A percentile compares a stretch with the other conserved stretches of the same genome.
Evolutionary conservation across 768 basidiomycete species (phyloP).

Genomic region (Termitomyces sp.): DNA sequence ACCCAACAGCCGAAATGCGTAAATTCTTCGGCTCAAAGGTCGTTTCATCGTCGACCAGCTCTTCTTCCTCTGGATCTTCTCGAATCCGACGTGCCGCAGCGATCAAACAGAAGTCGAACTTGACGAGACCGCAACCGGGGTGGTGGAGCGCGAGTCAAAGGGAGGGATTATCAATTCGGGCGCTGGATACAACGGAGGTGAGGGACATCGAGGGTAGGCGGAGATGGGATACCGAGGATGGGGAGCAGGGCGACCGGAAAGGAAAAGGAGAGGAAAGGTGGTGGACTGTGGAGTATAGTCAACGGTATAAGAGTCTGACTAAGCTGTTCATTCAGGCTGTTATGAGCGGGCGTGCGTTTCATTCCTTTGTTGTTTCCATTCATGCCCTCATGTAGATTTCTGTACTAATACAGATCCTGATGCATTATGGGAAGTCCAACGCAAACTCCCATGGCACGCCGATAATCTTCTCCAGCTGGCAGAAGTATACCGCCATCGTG

Average conservation of each 20-base stretch:
- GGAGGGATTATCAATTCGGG: conserved; percentile 67
- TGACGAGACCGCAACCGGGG: conserved; percentile 69
- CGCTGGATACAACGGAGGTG: conserved; percentile 51
- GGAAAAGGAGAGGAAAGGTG: conserved; percentile 56
- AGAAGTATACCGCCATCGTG: conserved; percentile 81
- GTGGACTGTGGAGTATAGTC: conserved; percentile 88
- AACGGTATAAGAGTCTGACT: conserved; percentile 77
- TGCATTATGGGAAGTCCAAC: conserved; percentile 70
- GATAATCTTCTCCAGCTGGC: conserved; percentile 87
- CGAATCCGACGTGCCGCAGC: conserved; percentile 25
- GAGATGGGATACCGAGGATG: conserved; percentile 21
- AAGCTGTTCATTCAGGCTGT: conserved; percentile 78
- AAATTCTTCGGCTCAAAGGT: conserved; percentile 94
- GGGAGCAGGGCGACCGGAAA: conserved; percentile 7
- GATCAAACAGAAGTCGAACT: conserved; percentile 50
- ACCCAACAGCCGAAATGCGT: conserved; percentile 86
- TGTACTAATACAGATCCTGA: conserved; percentile 54
- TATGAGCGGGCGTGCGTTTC: conserved; percentile 66
- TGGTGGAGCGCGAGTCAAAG: conserved; percentile 72
- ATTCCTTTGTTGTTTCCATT: not conserved
- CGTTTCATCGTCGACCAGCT: conserved; percentile 48
- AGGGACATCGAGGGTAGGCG: conserved; percentile 34
- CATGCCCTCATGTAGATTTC: not conserved
- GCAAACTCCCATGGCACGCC: conserved; percentile 82
- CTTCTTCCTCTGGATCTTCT: conserved; percentile 27